Evolutionary conservation across 805 yeast genomes (phyloP), one percentile per base, ranked within the genome.

Genomic region (Candida methanosorbosa): DNA sequence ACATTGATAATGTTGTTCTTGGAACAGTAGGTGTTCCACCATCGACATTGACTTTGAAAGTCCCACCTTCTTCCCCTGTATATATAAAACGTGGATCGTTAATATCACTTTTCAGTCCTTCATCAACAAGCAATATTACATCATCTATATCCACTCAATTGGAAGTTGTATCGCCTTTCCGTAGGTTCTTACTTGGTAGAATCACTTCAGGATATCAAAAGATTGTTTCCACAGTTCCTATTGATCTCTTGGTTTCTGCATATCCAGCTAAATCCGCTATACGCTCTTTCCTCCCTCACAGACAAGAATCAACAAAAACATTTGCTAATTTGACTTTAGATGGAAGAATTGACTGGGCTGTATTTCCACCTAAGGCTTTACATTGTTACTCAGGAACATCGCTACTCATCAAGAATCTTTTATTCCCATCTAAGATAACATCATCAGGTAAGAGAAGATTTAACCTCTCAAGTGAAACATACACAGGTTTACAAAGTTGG

Each of bases 291-390:
- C 13, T 23, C 12, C 30, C 30, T 6, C 18, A 4, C n/a, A 15
- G 5, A 3, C 18, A 33, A 40, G 30, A 41, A 29, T 35, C 46
- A 38, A 30, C 55, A 15, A 65, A 60, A 31, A 57, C 76, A 3
- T 66, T 73, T 40, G 66, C 64, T 9, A 59, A 55, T 28, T 38
- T 78, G 18, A 40, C 57, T 3, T 48, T 78, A 38, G 81, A 78
- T 41, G 86, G 86, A 2, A 57, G 71, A 1, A 51, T 52, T 15
- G 86, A 78, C 45, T 78, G 82, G 81, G 81, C 79, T 1, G 37
- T 78, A 4, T 59, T 78, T 30, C 60, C 68, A 29, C 56, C 62
- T 2, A 49, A 59, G 13, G 61, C 77, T 0, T 48, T 78, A 17
- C 75, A 74, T 31, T 69, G 66, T 1, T 75, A 64, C 42, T 50